A percentile compares a stretch with the other conserved stretches of the same genome.
These are phyloP conservation scores for Phaseolus coccineus DNA, from an alignment of 331 rosid species.

Conservation along the genomic window DNA sequence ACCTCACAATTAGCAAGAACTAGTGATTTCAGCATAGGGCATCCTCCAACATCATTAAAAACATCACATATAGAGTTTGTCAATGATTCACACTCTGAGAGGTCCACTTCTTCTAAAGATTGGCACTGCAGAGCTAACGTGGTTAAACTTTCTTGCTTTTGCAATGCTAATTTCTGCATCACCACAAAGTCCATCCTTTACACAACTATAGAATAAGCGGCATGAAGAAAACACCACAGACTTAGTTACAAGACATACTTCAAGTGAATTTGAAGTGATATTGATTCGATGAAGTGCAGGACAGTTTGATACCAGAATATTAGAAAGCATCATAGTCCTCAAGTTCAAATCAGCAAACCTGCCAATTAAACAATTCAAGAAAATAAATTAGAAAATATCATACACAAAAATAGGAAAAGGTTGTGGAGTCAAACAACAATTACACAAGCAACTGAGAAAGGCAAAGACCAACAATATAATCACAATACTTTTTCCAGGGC, in stretches of 20 bases:
- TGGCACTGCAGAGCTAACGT: slow-evolving; percentile 82
- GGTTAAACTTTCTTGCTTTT: slow-evolving; percentile 92
- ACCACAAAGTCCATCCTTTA: slow-evolving; percentile 41
- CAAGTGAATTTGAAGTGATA: slow-evolving; percentile 88
- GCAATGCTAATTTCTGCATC: slow-evolving; percentile 89
- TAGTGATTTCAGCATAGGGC: slow-evolving; percentile 83
- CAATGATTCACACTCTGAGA: slow-evolving; percentile 94
- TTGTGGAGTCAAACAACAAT: neutral
- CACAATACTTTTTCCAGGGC: neutral
- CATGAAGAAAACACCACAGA: slow-evolving; percentile 10
- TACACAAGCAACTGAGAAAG: slow-evolving; percentile 1
- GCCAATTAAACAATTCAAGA: slow-evolving; percentile 37
- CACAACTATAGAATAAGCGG: slow-evolving; percentile 30
- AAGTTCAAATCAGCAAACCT: slow-evolving; percentile 88
- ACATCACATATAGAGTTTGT: slow-evolving; percentile 85
- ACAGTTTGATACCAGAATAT: slow-evolving; percentile 92
- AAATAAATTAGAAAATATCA: neutral
- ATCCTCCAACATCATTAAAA: slow-evolving; percentile 94
- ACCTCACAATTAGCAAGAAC: slow-evolving; percentile 99
- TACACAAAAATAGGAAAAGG: neutral
- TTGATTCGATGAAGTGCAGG: slow-evolving; percentile 85
- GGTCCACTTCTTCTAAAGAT: slow-evolving; percentile 91
- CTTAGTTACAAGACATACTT: slow-evolving; percentile 57
- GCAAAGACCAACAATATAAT: slow-evolving; percentile 2
- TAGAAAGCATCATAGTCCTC: slow-evolving; percentile 69